A percentile compares a stretch with the other conserved stretches of the same genome.
Evolutionary conservation across 2,329 filamentous ascomycete genomes (phyloP).

Genomic region (Fusarium newnesense): DNA sequence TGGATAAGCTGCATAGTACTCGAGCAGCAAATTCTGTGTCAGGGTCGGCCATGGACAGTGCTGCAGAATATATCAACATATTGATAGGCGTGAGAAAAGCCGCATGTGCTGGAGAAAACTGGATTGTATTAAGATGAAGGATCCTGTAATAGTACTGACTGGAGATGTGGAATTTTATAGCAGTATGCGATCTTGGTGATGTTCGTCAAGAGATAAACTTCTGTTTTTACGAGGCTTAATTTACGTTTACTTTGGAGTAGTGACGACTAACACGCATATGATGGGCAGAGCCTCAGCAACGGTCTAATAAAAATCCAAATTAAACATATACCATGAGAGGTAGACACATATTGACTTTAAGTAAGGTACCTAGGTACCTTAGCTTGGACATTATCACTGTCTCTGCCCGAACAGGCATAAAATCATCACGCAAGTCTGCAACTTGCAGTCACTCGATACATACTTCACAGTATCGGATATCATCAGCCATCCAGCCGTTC

Average conservation of each 20-base stretch:
- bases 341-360: not conserved
- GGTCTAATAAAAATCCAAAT: not conserved
- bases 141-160: not conserved
- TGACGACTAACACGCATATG: not conserved
- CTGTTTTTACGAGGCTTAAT: not conserved
- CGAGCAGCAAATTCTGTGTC: not conserved
- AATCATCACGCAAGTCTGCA: not conserved
- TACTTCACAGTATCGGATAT: not conserved
- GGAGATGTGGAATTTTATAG: not conserved
- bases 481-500: conserved; percentile 9
- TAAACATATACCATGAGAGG: not conserved
- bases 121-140: not conserved
- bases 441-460: not conserved
- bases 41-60: not conserved
- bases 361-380: not conserved
- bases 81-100: not conserved
- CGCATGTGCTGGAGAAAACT: not conserved
- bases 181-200: not conserved
- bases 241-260: not conserved
- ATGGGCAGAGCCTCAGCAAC: not conserved
- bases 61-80: not conserved
- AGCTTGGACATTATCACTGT: not conserved
- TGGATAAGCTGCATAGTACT: not conserved
- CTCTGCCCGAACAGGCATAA: not conserved
- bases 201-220: not conserved